These are phyloP conservation scores for Eragrostis curvula DNA, from an alignment of 176 grass and related monocot species.

Conservation along the genomic window DNA sequence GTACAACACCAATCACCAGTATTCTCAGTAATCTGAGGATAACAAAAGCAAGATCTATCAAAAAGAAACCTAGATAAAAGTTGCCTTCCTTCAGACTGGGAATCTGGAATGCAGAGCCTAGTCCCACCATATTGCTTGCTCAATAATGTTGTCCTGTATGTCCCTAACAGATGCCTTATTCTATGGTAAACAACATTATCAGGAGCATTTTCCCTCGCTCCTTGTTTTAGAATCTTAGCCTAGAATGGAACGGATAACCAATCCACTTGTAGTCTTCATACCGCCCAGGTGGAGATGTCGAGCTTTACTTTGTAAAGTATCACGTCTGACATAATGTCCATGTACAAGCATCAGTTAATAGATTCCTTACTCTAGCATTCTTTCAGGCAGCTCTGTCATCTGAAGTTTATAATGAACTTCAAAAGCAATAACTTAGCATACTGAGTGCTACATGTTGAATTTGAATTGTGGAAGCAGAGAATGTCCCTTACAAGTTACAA, in stretches of 20 bases:
- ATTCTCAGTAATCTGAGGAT: slow-evolving; percentile 4
- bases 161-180: slow-evolving; percentile 28
- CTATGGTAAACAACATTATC: slow-evolving; percentile 28
- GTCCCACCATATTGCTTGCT: slow-evolving; percentile 36
- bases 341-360: not conserved
- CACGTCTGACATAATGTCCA: not conserved
- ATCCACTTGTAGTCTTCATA: not conserved
- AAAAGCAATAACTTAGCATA: not conserved
- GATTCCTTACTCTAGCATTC: not conserved
- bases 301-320: slow-evolving; percentile 3
- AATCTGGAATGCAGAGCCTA: slow-evolving; percentile 36
- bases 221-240: slow-evolving; percentile 8
- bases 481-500: not conserved
- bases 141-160: slow-evolving; percentile 27
- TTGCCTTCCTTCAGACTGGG: slow-evolving; percentile 10
- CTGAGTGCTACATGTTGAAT: not conserved
- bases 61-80: slow-evolving; percentile 36
- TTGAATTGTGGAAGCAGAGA: slow-evolving; percentile 4
- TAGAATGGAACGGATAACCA: not conserved
- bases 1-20: not conserved
- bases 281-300: no score
- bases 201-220: not conserved
- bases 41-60: slow-evolving; percentile 44
- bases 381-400: not conserved
- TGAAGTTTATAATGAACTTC: not conserved